These are phyloP conservation scores for Wickerhamomyces xylosicus DNA, from an alignment of 805 yeast species.

Conservation along the genomic window DNA sequence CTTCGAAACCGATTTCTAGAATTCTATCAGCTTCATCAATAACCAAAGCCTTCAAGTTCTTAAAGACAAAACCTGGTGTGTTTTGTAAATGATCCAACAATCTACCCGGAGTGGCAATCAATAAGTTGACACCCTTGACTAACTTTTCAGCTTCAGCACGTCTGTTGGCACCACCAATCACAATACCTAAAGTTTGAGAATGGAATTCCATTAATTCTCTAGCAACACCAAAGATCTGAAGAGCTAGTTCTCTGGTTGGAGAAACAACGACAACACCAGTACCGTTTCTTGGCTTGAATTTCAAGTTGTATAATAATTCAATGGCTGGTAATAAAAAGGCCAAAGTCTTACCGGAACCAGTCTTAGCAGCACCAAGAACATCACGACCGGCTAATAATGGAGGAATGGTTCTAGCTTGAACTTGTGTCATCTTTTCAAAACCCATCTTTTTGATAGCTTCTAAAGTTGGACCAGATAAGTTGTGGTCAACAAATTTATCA, in stretches of 20 bases:
- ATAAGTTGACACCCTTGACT: conserved; percentile 83
- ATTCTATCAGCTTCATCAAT: conserved; percentile 99
- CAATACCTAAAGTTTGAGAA: conserved; percentile 91
- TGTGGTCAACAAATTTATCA: conserved; percentile 35
- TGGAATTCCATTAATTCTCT: conserved; percentile 78
- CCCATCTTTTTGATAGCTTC: conserved; percentile 85
- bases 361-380: conserved; percentile 98
- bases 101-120: conserved; percentile 98
- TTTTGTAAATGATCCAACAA: conserved; percentile 93
- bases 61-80: conserved; percentile 87
- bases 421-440: conserved; percentile 83
- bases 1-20: conserved; percentile 96
- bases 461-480: conserved; percentile 72
- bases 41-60: conserved; percentile 85
- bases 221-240: conserved; percentile 80
- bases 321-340: conserved; percentile 95
- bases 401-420: conserved; percentile 93
- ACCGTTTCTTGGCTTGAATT: conserved; percentile 96
- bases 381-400: conserved; percentile 95
- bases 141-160: conserved; percentile 89
- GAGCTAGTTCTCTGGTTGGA: conserved; percentile 95
- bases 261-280: conserved; percentile 94
- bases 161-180: conserved; percentile 97
- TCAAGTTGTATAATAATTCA: conserved; percentile 79
- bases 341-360: conserved; percentile 97